A percentile compares a stretch with the other conserved stretches of the same genome.
Conservation (phyloP, 306 rosid species). For the Parietaria judaica region DNA sequence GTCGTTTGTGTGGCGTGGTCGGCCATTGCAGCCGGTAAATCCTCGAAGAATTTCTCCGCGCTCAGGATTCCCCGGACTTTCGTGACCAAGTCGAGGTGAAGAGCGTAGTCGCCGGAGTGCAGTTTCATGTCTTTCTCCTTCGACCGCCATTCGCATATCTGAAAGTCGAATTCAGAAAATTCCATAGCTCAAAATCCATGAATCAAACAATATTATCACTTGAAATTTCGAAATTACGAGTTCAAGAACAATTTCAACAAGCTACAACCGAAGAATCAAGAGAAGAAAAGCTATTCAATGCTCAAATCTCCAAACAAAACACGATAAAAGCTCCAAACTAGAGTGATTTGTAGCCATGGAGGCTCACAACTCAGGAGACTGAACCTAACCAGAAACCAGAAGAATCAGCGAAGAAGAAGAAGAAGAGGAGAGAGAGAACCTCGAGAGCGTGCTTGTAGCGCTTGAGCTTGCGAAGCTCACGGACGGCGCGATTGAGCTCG, state of each 20-base stretch:
- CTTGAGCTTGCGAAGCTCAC: constrained; percentile 78
- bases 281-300: neutral
- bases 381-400: no score
- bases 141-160: constrained; percentile 92
- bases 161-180: constrained; percentile 11
- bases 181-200: constrained; percentile 1
- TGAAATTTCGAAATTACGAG: neutral
- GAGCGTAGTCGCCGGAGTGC: constrained; percentile 71
- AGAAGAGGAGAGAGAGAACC: constrained; percentile 30
- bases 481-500: constrained; percentile 79
- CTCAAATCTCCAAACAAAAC: neutral
- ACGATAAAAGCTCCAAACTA: no score
- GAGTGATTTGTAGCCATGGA: no score
- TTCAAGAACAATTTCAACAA: neutral
- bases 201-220: neutral
- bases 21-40: constrained; percentile 54
- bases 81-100: constrained; percentile 85
- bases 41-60: constrained; percentile 91
- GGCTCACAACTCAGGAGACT: no score
- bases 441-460: constrained; percentile 89
- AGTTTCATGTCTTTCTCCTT: constrained; percentile 58
- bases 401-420: neutral
- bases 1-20: constrained; percentile 44
- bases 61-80: constrained; percentile 74
- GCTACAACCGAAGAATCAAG: neutral